A percentile compares a stretch with the other conserved stretches of the same genome.
Conservation (phyloP, 2,329 filamentous ascomycete species). For the Tolypocladium tropicale region DNA sequence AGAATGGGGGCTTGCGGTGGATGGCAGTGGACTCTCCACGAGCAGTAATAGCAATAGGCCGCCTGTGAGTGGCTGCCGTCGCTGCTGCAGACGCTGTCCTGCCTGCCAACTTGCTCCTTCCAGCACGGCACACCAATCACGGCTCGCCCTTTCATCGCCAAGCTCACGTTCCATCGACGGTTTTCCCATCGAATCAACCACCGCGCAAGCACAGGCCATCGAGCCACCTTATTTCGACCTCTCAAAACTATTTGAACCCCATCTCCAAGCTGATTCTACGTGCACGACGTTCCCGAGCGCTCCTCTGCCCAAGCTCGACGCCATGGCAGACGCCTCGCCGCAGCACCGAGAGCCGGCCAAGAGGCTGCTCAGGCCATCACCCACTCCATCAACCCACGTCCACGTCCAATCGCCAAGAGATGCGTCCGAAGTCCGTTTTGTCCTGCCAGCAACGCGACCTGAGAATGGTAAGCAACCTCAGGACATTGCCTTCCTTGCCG, state of each 20-base stretch:
- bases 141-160: neutral
- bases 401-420: constrained; percentile 14
- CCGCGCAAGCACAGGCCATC: neutral
- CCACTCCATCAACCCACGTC: constrained; percentile 9
- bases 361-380: constrained; percentile 15
- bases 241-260: neutral
- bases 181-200: neutral
- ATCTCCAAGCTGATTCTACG: neutral
- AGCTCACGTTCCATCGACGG: neutral
- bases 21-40: no score
- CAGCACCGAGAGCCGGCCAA: constrained; percentile 3
- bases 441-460: constrained; percentile 15
- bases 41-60: neutral
- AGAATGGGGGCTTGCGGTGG: no score
- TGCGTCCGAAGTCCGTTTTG: constrained; percentile 18
- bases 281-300: no score
- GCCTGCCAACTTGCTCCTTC: neutral
- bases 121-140: neutral
- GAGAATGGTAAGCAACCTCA: constrained; percentile 13
- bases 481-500: neutral
- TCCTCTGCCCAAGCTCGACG: neutral
- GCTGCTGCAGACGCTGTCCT: neutral
- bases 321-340: neutral
- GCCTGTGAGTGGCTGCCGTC: neutral
- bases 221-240: neutral